These are phyloP conservation scores for Curvularia lunata DNA, from an alignment of 2,329 filamentous ascomycete genomes.

Conservation along the genomic window DNA sequence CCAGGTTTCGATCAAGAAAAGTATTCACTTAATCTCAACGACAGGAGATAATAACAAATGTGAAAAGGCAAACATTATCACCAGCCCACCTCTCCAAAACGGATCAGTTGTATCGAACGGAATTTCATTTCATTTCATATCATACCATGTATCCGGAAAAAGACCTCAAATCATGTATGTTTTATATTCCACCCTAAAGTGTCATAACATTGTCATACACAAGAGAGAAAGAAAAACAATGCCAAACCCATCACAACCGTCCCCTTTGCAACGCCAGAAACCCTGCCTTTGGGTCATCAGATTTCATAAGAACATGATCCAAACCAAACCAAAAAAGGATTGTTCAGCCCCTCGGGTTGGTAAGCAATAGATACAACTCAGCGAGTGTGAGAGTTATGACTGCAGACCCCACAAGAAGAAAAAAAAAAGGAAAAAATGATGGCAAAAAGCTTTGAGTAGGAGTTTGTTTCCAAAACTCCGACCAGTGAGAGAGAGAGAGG, in stretches of 20 bases:
- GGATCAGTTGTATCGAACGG: neutral
- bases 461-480: neutral
- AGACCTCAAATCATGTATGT: neutral
- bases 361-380: neutral
- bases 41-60: neutral
- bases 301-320: neutral
- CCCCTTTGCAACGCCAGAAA: neutral
- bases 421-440: neutral
- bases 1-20: too few species aligned
- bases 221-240: neutral
- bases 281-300: neutral
- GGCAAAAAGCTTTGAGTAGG: neutral
- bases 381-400: neutral
- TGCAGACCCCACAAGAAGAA: neutral
- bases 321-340: too few species aligned
- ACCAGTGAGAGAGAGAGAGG: neutral
- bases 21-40: too few species aligned
- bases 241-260: neutral
- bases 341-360: neutral
- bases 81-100: neutral
- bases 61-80: neutral
- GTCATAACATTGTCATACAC: neutral
- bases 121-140: neutral
- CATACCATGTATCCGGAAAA: neutral
- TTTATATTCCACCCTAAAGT: neutral